phyloP scores from a whole-genome alignment of 176 grass and related monocot species.

The Oryza rufipogon region DNA sequence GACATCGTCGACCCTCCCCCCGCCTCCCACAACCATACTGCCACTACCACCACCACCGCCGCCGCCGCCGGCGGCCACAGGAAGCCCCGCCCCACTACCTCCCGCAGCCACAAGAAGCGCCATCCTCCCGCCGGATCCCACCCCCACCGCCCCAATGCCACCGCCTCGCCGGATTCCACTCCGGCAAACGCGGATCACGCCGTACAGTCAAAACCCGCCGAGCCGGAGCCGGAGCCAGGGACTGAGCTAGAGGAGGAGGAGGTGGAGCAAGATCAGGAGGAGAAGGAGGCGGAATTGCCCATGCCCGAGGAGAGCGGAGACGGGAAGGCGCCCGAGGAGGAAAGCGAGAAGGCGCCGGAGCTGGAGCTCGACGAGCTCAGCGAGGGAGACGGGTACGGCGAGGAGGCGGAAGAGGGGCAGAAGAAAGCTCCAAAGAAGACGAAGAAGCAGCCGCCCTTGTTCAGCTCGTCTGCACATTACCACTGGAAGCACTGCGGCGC shows the following conservation, averaged over 20 bases:
- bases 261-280: slow-evolving; percentile 43
- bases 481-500: slow-evolving; percentile 83
- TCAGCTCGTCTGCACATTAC: slow-evolving; percentile 59
- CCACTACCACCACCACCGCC: background rate
- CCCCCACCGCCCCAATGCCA: slow-evolving; percentile 40
- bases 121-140: slow-evolving; percentile 35
- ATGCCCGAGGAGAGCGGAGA: slow-evolving; percentile 46
- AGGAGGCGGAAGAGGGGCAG: slow-evolving; percentile 44
- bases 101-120: slow-evolving; percentile 47
- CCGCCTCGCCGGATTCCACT: slow-evolving; percentile 29
- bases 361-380: slow-evolving; percentile 46
- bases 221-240: slow-evolving; percentile 37
- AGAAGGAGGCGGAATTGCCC: slow-evolving; percentile 50
- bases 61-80: slow-evolving; percentile 4
- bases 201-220: slow-evolving; percentile 15
- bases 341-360: slow-evolving; percentile 43
- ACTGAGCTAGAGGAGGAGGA: slow-evolving; percentile 39
- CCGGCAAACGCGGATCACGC: slow-evolving; percentile 45
- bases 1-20: slow-evolving; percentile 57
- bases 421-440: slow-evolving; percentile 53
- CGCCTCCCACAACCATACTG: slow-evolving; percentile 8
- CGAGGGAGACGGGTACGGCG: slow-evolving; percentile 43
- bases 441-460: slow-evolving; percentile 80
- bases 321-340: slow-evolving; percentile 45
- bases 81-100: slow-evolving; percentile 38